Evolutionary conservation across 257 asterid species (phyloP).

Genomic region (Gynochthodes officinalis): DNA sequence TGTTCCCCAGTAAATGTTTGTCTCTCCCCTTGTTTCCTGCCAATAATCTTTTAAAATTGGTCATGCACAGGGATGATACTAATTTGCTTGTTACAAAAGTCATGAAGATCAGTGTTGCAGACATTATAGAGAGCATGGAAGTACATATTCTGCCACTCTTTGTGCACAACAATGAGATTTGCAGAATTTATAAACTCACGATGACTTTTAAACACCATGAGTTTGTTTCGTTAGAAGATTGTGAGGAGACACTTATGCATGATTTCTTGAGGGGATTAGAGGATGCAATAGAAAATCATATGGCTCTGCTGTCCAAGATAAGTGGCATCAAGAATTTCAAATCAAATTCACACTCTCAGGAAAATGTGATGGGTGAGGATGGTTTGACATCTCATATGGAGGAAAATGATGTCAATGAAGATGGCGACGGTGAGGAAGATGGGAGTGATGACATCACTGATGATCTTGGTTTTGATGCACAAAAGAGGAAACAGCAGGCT

Average conservation of each 20-base stretch:
- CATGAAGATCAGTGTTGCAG: conserved; percentile 76
- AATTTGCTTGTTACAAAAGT: conserved; percentile 59
- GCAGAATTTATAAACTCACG: conserved; percentile 57
- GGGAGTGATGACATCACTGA: conserved; percentile 53
- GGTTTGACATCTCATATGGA: conserved; percentile 28
- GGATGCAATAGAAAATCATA: conserved; percentile 72
- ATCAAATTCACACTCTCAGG: conserved; percentile 34
- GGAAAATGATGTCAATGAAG: conserved; percentile 39
- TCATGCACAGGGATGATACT: conserved; percentile 59
- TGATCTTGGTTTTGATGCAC: conserved; percentile 63
- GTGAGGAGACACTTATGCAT: conserved; percentile 48
- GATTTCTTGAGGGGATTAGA: conserved; percentile 56
- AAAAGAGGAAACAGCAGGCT: conserved; percentile 63
- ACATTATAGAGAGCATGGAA: conserved; percentile 79
- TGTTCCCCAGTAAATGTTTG: too few relatives aligned
- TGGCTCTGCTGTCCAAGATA: conserved; percentile 45
- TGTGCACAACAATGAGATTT: conserved; percentile 21
- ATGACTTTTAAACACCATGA: conserved; percentile 61
- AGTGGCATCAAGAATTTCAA: conserved; percentile 48
- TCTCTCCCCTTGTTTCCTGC: background rate
- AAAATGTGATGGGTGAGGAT: conserved; percentile 41
- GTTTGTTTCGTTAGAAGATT: conserved; percentile 54
- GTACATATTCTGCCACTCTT: conserved; percentile 46
- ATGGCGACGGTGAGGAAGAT: conserved; percentile 46
- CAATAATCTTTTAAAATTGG: background rate